Conservation (phyloP, 2,329 filamentous ascomycete species). For the Knufia petricola region DNA sequence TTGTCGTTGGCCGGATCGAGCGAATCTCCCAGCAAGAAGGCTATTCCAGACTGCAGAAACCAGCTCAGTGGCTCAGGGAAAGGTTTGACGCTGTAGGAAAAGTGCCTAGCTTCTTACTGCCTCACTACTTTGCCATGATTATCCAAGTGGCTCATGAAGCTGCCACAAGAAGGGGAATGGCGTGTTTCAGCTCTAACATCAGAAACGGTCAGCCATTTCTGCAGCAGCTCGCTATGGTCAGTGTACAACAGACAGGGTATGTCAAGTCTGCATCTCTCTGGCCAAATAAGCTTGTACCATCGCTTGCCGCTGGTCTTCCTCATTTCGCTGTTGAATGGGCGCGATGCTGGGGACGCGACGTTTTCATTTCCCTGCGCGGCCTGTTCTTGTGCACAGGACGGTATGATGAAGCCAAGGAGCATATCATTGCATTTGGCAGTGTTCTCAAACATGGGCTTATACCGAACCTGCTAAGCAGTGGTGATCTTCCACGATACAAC, state of each 20-base stretch:
- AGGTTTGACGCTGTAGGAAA: conserved; percentile 77
- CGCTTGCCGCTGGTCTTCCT: conserved; percentile 81
- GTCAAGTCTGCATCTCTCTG: conserved; percentile 87
- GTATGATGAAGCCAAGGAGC: conserved; percentile 80
- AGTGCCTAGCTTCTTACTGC: conserved; percentile 80
- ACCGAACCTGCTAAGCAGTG: conserved; percentile 81
- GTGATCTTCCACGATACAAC: conserved; percentile 83
- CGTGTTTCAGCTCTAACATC: conserved; percentile 69
- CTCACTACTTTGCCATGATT: conserved; percentile 85
- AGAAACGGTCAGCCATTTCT: conserved; percentile 78
- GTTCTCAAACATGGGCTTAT: conserved; percentile 98
- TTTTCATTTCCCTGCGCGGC: conserved; percentile 90
- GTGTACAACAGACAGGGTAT: conserved; percentile 78
- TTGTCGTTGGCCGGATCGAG: conserved; percentile 68
- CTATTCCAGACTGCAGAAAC: conserved; percentile 53
- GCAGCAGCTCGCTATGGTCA: conserved; percentile 81
- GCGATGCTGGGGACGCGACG: conserved; percentile 92
- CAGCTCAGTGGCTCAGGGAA: conserved; percentile 68
- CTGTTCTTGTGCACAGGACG: conserved; percentile 85
- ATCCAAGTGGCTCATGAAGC: conserved; percentile 81
- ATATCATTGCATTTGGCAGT: conserved; percentile 88
- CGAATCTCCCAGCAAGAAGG: conserved; percentile 55
- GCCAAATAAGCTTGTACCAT: conserved; percentile 74
- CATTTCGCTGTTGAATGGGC: conserved; percentile 94
- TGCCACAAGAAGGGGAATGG: conserved; percentile 66